Percentiles rank a stretch among this genome's conserved stretches.
These are phyloP conservation scores for Aspergillus aculeatus DNA, from an alignment of 2,329 filamentous ascomycete genomes.

Conservation along the genomic window DNA sequence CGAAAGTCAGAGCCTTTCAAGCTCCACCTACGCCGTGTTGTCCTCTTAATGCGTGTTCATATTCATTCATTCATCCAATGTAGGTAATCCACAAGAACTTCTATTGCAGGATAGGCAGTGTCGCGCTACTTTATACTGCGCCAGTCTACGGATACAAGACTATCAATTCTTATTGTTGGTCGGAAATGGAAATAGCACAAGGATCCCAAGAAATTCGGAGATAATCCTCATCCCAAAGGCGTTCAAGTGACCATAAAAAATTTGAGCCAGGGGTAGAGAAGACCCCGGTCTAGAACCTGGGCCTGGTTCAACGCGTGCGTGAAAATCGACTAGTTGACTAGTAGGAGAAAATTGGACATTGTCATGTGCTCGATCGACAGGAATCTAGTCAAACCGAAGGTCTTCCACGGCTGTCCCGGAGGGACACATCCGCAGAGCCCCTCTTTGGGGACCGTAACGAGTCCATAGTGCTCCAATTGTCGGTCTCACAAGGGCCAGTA, in stretches of 20 bases:
- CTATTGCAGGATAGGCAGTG: no score
- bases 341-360: slow-evolving; percentile 19
- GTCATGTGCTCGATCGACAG: slow-evolving; percentile 22
- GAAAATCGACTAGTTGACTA: slow-evolving; percentile 5
- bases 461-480: background rate
- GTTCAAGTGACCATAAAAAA: slow-evolving; percentile 14
- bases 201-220: background rate
- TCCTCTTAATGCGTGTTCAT: background rate
- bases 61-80: background rate
- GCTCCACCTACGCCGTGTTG: background rate
- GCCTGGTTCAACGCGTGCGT: slow-evolving; percentile 2
- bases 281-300: slow-evolving; percentile 14
- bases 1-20: background rate
- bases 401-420: slow-evolving; percentile 9
- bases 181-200: background rate
- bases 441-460: slow-evolving; percentile 5
- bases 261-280: slow-evolving; percentile 13
- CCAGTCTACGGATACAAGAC: no score
- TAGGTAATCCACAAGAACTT: background rate
- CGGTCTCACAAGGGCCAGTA: no score
- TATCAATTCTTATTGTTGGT: background rate
- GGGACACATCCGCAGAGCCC: slow-evolving; percentile 13
- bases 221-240: slow-evolving; percentile 3
- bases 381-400: slow-evolving; percentile 6
- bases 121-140: no score